Evolutionary conservation across 2,329 filamentous ascomycete genomes (phyloP).

Genomic region (Pseudocercospora ulei): DNA sequence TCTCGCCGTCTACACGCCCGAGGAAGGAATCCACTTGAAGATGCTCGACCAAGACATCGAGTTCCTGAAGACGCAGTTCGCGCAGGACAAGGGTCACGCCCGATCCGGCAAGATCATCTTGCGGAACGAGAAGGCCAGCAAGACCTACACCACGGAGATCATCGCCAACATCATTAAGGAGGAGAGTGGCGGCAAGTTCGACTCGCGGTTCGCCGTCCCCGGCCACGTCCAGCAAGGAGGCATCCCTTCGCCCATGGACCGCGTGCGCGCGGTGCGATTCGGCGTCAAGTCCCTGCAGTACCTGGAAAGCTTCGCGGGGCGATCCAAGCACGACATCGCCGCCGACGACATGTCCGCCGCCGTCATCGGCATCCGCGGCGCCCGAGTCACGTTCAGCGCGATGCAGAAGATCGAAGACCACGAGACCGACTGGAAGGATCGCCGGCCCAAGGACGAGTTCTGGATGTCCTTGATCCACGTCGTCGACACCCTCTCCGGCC

Average conservation of each 20-base stretch:
- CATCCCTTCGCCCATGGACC: constrained; percentile 89
- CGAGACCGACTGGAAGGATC: constrained; percentile 87
- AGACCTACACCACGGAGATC: constrained; percentile 81
- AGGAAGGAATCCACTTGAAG: constrained; percentile 87
- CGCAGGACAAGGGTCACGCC: constrained; percentile 73
- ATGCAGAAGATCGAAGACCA: constrained; percentile 71
- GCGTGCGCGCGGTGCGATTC: constrained; percentile 79
- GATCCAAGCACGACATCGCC: constrained; percentile 57
- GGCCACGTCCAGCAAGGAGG: constrained; percentile 93
- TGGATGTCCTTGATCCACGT: constrained; percentile 73
- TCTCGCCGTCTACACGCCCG: constrained; percentile 87
- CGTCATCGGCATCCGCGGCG: constrained; percentile 88
- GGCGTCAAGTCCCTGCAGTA: constrained; percentile 92
- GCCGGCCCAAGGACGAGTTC: constrained; percentile 72
- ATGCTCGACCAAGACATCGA: constrained; percentile 88
- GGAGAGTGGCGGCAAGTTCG: constrained; percentile 83
- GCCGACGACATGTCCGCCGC: constrained; percentile 62
- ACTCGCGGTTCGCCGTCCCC: constrained; percentile 81
- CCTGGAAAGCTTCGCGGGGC: constrained; percentile 65
- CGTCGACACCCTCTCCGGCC: constrained; percentile 74
- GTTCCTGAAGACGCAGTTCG: constrained; percentile 76
- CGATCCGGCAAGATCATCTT: constrained; percentile 88
- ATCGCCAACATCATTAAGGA: constrained; percentile 94
- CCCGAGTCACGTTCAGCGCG: constrained; percentile 74
- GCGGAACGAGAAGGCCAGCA: constrained; percentile 89